Evolutionary conservation across 2,329 filamentous ascomycete genomes (phyloP).

Genomic region (Truncatella angustata): DNA sequence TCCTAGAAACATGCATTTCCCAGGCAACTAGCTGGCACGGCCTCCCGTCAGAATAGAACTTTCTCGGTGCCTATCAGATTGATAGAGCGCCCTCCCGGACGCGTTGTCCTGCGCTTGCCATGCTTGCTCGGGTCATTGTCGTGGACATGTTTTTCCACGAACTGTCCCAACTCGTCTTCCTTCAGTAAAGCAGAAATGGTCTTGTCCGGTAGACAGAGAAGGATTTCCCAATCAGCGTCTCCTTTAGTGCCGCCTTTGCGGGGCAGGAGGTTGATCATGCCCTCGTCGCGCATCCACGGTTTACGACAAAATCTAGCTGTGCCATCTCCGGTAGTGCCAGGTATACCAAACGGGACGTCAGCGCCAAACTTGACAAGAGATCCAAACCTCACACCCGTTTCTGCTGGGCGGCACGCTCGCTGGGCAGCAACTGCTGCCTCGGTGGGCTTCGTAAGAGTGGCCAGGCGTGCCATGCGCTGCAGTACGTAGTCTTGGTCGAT

Average conservation of each 20-base stretch:
- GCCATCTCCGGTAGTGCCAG: conserved; percentile 12
- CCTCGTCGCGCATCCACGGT: conserved; percentile 12
- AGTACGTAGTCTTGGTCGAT: background rate
- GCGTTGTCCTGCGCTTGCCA: background rate
- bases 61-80: background rate
- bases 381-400: background rate
- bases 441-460: background rate
- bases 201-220: conserved; percentile 6
- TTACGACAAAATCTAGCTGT: conserved; percentile 12
- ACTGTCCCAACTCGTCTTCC: background rate
- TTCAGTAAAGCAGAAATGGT: background rate
- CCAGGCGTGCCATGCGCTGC: background rate
- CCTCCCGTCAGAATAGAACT: too few relatives aligned
- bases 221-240: conserved; percentile 12
- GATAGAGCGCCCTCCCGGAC: background rate
- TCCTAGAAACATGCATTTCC: too few relatives aligned
- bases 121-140: background rate
- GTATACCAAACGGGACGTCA: conserved; percentile 16
- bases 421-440: background rate
- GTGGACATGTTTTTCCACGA: background rate
- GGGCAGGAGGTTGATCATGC: conserved; percentile 12
- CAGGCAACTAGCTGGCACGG: too few relatives aligned
- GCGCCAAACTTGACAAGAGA: conserved; percentile 10
- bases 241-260: background rate
- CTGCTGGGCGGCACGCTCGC: background rate